These are phyloP conservation scores for Discostella pseudostelligera DNA, from an alignment of 108 stramenopile genomes.

Conservation along the genomic window DNA sequence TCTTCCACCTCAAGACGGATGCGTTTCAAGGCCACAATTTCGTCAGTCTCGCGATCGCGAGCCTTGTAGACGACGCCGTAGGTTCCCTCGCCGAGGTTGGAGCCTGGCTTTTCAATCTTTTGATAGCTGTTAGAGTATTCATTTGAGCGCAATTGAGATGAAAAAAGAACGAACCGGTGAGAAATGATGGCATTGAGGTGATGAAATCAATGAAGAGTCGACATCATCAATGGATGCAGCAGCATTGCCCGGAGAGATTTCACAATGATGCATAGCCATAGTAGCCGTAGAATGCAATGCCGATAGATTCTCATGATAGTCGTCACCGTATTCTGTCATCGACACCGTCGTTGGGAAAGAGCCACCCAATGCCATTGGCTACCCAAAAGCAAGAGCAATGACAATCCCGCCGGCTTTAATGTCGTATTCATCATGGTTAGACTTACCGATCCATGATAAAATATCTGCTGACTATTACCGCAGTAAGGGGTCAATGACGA, in stretches of 20 bases:
- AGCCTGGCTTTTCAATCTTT: slow-evolving; percentile 95
- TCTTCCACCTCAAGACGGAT: slow-evolving; percentile 97
- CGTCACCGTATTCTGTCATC: too few species aligned
- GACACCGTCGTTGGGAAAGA: too few species aligned
- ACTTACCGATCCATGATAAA: slow-evolving; percentile 9
- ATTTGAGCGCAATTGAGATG: background rate
- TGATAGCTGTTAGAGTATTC: slow-evolving; percentile 57
- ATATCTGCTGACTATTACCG: background rate
- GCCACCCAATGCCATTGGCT: background rate
- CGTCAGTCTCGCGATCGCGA: slow-evolving; percentile 80
- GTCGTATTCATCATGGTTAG: background rate
- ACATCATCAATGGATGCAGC: background rate
- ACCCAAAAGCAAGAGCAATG: background rate
- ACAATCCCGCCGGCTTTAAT: too few species aligned
- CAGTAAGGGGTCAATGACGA: background rate
- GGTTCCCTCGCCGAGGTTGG: slow-evolving; percentile 95
- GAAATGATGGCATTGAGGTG: too few species aligned
- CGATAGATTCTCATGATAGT: too few species aligned
- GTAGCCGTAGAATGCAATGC: too few species aligned
- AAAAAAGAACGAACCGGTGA: background rate
- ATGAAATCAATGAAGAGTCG: too few species aligned
- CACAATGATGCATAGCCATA: too few species aligned
- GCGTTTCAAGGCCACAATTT: slow-evolving; percentile 97
- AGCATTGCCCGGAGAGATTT: too few species aligned
- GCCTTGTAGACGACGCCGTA: slow-evolving; percentile 94